Percentiles rank a stretch among this genome's conserved stretches.
Evolutionary conservation across 495 filamentous ascomycete genomes (phyloP).

Genomic region (Halenospora varia): DNA sequence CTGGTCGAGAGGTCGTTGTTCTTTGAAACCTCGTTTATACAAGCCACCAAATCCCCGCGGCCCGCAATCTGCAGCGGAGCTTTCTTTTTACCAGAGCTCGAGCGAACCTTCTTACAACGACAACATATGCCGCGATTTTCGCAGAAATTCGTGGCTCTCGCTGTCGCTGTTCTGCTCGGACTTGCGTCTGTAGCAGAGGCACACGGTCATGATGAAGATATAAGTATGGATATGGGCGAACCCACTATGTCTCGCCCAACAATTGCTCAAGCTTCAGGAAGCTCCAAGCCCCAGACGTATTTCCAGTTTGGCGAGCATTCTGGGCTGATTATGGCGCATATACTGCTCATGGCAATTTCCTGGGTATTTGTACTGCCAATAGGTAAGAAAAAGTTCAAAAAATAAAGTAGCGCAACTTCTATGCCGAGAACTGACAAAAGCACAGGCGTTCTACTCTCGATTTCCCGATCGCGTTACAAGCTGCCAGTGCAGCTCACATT

Average conservation of each 20-base stretch:
- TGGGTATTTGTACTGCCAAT: slow-evolving; percentile 85
- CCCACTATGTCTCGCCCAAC: slow-evolving; percentile 37
- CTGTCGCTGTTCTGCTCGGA: slow-evolving; percentile 29
- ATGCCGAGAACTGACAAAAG: too few species aligned
- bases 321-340: slow-evolving; percentile 70
- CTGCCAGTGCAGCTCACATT: slow-evolving; percentile 75
- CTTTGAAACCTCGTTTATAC: not conserved
- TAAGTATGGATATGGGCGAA: slow-evolving; percentile 43
- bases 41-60: not conserved
- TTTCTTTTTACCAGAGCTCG: not conserved
- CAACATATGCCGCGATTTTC: slow-evolving; percentile 11
- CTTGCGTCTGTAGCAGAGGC: slow-evolving; percentile 33
- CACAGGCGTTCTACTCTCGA: slow-evolving; percentile 77
- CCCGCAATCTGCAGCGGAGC: not conserved
- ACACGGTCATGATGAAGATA: slow-evolving; percentile 39
- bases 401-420: not conserved
- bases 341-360: slow-evolving; percentile 68
- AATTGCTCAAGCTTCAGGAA: not conserved
- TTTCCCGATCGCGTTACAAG: slow-evolving; percentile 72
- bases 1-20: not conserved
- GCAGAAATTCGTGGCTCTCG: slow-evolving; percentile 2
- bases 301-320: slow-evolving; percentile 66
- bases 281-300: slow-evolving; percentile 58
- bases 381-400: slow-evolving; percentile 50
- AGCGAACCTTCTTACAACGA: not conserved